Base-by-base conservation (phyloP, 768 basidiomycete genomes). In the Tulasnella sp. region DNA sequence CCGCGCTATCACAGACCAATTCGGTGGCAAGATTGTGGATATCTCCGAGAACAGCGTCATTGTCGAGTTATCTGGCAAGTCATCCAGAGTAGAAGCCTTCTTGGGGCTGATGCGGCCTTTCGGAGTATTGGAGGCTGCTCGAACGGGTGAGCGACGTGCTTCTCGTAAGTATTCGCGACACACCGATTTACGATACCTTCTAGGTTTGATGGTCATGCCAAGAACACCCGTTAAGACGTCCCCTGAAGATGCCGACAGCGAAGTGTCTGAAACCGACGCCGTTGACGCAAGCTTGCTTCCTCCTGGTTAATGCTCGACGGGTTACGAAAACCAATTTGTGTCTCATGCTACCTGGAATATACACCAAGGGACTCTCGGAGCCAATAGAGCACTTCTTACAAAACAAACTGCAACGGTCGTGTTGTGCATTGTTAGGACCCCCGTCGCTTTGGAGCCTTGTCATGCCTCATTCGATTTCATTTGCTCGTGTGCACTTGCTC, bases 141-240 rank as follows among this genome's bases (percentile, higher is more conserved):
- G 96, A 55, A 92, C 91, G 32, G 94, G 93, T 93, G 60, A 58
- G 79, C 73, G 8, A 32, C 8, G 14, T 29, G 52, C 39, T 19
- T 48, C 12, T 61, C 31, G 37, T 23, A n/a, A 27, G 15, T 35
- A 31, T 37, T 11, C 31, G 11, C 17, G 3, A 23, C 41, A 27
- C 15, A 31, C 32, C 40, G 46, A 27, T 58, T 61, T 25, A 61
- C 40, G 23, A 19, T 27, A 49, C 14, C 45, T 49, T 32, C 4
- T 61, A 94, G 93, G 93, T 66, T 72, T 88, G 36, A 99, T 99
- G 94, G 93, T 88, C 5, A 96, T 99, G 87, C 96, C 96, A 3
- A 80, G 96, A 60, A 96, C 96, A 4, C 93, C 94, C 2, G 86
- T 98, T 65, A 68, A 78, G 14, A 72, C 67, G 23, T 60, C 75